A percentile compares a stretch with the other conserved stretches of the same genome.
These are phyloP conservation scores for Circinella umbellata DNA, from an alignment of 371 early-diverging fungal genomes.

Conservation along the genomic window DNA sequence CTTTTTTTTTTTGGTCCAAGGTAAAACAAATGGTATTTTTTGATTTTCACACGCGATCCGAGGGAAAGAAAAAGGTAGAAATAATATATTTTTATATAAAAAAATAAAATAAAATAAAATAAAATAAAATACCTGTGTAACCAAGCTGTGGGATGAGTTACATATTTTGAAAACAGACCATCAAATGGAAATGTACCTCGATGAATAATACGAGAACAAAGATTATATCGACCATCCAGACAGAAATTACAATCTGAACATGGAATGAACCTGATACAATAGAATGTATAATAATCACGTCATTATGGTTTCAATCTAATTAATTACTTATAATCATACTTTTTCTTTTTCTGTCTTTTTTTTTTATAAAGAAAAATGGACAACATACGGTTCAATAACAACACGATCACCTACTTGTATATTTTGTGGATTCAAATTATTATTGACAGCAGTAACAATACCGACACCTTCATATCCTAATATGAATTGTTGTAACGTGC, in stretches of 20 bases:
- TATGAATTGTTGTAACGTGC: background rate
- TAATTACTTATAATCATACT: background rate
- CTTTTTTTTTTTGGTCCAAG: too few species aligned
- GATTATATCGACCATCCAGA: conserved; percentile 16
- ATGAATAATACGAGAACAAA: conserved; percentile 6
- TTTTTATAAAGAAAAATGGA: background rate
- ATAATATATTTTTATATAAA: too few species aligned
- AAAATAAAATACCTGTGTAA: conserved; percentile 16
- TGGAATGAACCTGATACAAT: conserved; percentile 1
- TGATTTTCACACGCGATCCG: background rate
- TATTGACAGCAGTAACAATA: conserved; percentile 2
- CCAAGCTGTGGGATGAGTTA: conserved; percentile 18
- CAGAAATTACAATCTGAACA: conserved; percentile 14
- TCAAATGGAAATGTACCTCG: conserved; percentile 4
- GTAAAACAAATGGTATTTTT: background rate
- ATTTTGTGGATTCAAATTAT: background rate
- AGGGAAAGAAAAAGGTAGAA: too few species aligned
- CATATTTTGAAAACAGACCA: conserved; percentile 12
- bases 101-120: background rate
- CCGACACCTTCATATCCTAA: conserved; percentile 15
- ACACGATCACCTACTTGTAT: conserved; percentile 18
- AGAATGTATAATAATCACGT: too few species aligned
- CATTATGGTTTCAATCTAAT: background rate
- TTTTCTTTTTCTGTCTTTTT: too few species aligned
- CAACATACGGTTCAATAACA: conserved; percentile 15